phyloP scores from a whole-genome alignment of 2,329 filamentous ascomycete genomes.

The Stylonectria norvegica region DNA sequence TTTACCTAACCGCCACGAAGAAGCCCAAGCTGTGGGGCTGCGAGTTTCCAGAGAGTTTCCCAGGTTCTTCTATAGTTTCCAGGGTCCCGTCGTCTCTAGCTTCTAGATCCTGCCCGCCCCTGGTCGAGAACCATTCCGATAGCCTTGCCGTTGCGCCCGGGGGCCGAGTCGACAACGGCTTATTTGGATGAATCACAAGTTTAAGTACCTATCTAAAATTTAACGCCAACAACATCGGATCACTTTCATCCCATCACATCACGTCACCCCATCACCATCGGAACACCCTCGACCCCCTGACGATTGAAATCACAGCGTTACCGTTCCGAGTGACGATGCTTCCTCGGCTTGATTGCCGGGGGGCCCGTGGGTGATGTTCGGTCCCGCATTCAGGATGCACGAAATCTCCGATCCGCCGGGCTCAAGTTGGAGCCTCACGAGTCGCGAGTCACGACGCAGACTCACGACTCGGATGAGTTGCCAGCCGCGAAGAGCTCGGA shows the following conservation, averaged over 20 bases:
- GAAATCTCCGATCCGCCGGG: conserved; percentile 24
- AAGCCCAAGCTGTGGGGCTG: too few species aligned
- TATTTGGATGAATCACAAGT: not conserved
- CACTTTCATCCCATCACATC: conserved; percentile 1
- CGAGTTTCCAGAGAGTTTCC: too few species aligned
- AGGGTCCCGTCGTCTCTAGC: too few species aligned
- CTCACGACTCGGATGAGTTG: conserved; percentile 4
- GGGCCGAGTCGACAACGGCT: too few species aligned
- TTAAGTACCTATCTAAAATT: not conserved
- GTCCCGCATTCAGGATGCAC: conserved; percentile 22
- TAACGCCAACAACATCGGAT: not conserved
- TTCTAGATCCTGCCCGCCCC: conserved; percentile 11
- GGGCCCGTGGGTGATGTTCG: conserved; percentile 16
- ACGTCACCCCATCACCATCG: not conserved
- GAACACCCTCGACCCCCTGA: not conserved
- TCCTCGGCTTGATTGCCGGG: conserved; percentile 6
- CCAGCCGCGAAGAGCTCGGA: conserved; percentile 5
- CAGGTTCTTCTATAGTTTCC: too few species aligned
- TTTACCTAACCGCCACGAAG: too few species aligned
- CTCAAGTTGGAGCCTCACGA: conserved; percentile 22
- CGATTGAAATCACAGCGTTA: not conserved
- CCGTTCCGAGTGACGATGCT: not conserved
- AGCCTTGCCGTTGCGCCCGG: conserved; percentile 14
- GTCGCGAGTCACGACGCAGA: not conserved
- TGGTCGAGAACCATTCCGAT: conserved; percentile 24